Conservation (phyloP, 1,284 basidiomycete species). For the Pseudozyma tsukubaensis region DNA sequence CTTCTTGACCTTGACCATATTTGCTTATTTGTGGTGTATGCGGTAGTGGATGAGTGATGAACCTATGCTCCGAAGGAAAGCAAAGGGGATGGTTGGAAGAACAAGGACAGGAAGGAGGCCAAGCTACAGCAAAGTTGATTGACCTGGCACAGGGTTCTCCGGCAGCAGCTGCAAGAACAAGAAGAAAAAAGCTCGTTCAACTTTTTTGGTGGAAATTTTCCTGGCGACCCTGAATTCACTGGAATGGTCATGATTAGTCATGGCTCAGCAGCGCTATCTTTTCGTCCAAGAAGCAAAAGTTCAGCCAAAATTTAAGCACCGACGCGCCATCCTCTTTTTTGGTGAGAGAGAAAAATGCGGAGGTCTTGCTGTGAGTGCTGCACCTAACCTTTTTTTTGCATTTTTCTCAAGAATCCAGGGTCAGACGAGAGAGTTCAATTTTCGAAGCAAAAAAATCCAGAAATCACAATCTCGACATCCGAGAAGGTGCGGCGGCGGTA, state of each 20-base stretch:
- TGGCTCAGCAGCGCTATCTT: not conserved
- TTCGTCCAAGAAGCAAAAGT: not conserved
- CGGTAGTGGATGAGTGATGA: not conserved
- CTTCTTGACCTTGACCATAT: constrained; percentile 62
- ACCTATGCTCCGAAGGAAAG: constrained; percentile 8
- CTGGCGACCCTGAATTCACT: constrained; percentile 1
- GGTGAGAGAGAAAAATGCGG: constrained; percentile 6
- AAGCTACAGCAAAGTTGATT: not conserved
- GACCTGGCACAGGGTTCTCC: constrained; percentile 10
- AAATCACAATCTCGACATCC: constrained; percentile 4
- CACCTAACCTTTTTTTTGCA: not conserved
- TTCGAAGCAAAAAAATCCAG: constrained; percentile 12
- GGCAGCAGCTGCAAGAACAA: constrained; percentile 8
- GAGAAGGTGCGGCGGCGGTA: not conserved
- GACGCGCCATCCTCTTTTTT: not conserved
- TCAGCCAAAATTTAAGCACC: constrained; percentile 4
- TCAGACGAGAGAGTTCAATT: not conserved
- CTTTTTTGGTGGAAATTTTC: constrained; percentile 29
- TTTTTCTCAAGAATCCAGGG: constrained; percentile 1
- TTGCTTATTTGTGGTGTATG: not conserved
- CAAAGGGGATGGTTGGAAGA: constrained; percentile 6
- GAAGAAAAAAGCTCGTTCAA: constrained; percentile 16
- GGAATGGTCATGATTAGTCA: constrained; percentile 29
- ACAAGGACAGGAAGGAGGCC: not conserved
- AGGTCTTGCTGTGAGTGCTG: not conserved